Evolutionary conservation across 306 rosid species (phyloP), one percentile per base, ranked within the genome.

Genomic region (Citrullus mucosospermus): DNA sequence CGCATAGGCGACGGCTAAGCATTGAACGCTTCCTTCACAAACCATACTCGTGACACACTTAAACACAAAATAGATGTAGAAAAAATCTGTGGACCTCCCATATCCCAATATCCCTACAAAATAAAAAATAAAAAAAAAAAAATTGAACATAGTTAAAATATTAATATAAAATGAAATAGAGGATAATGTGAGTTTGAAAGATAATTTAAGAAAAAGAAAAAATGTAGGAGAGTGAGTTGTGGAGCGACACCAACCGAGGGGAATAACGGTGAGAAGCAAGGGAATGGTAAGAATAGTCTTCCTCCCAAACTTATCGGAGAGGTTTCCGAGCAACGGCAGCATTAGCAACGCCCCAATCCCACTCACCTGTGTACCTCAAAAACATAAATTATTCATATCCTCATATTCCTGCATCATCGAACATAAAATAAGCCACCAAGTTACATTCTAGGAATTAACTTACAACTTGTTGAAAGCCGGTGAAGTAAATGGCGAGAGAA

Each of bases 1-100:
- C 36, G 90, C 95, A 4, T 92, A 94, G 80, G 97, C 98, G 10
- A 94, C 84, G 66, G 98, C 87, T 6, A 94, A 89, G 85, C 96
- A 90, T 2, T 88, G 90, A 39, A 91, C 89, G 69, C 95, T 89
- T 82, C 98, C 98, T 43, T 94, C 97, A 62, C 89, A 90, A 76
- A 91, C 25, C 91, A 86, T 92, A 77, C 85, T 77, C 50, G 89
- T 84, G 44, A 90, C 89, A 60, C 87, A 88, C 84, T 85, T 94
- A 75, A 81, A 84, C 51, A 80, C 91, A 14, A 82, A 92, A 80
- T 94, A 94, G 4, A 62, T 83, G 62, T 86, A 94, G 89, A 89
- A 89, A 80, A 84, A 89, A 61, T 74, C 73, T 75, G 38, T 87
- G 2, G 85, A 82, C 65, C 93, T 86, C 71, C 91, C 87, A 61